Evolutionary conservation across 495 filamentous ascomycete genomes (phyloP), one percentile per base, ranked within the genome.

Genomic region (Xylaria nigripes): DNA sequence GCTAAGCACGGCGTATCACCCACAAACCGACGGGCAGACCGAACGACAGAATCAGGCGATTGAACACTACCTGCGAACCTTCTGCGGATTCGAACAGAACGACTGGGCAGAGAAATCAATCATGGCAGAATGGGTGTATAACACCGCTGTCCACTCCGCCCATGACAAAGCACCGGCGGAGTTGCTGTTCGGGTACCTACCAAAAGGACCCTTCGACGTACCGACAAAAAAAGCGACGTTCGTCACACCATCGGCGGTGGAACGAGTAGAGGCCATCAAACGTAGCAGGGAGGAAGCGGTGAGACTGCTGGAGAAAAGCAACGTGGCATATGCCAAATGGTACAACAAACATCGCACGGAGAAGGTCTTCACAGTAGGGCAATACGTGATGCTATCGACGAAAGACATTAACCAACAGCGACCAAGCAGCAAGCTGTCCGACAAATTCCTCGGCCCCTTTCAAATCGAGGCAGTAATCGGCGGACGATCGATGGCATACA

Each of bases 21-120:
- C 50, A 29, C 22, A 64, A 42, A 64, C 55, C 13, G 50, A 67
- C 54, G 53, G 50, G 5, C 48, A 62, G 56, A 65, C 51, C 15
- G 49, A 65, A 34, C 48, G 40, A 29, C 1, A 8, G 7, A 48
- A 48, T 21, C 21, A 19, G 7, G 7, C 18, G 10, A 30, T 48
- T 6, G 45, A 48, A n/a, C 45, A 48, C 6, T 48, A 48, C 30
- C 45, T 48, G 6, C 18, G 34, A 7, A 30, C 49, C 22, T 51
- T 8, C 36, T 25, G 27, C 23, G 15, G 12, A 2, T 21, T 19
- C 13, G 25, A 51, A 22, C 49, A 51, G 19, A 36, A 15, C 13
- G 32, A 36, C 13, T 36, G 32, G 32, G 30, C 30, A 19, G 30
- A 34, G 10, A 27, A 32, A 18, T 24, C 22, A 30, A 13, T 24